phyloP scores from a whole-genome alignment of 2,329 filamentous ascomycete genomes.

The Talaromyces sp. region DNA sequence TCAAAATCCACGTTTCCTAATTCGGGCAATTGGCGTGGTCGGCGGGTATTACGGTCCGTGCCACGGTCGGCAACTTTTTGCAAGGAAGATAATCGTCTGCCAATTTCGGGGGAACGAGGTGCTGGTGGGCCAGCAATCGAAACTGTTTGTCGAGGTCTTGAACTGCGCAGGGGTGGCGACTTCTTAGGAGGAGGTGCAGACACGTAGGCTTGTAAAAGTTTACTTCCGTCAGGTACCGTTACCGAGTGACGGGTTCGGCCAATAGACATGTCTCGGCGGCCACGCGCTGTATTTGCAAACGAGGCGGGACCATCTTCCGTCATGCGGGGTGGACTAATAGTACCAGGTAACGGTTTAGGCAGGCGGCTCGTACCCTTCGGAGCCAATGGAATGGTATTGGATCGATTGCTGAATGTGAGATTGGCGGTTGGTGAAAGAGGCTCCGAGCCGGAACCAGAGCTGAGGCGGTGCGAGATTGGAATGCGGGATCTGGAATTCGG shows the following conservation, averaged over 20 bases:
- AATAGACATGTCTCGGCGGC: slow-evolving; percentile 36
- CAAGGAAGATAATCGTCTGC: slow-evolving; percentile 57
- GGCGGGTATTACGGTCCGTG: slow-evolving; percentile 34
- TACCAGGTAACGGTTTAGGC: slow-evolving; percentile 41
- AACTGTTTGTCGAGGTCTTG: slow-evolving; percentile 76
- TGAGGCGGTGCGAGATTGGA: slow-evolving; percentile 46
- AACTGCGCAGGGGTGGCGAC: slow-evolving; percentile 79
- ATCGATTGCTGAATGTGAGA: slow-evolving; percentile 36
- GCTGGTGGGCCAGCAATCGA: slow-evolving; percentile 73
- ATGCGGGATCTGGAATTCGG: slow-evolving; percentile 49
- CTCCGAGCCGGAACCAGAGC: slow-evolving; percentile 45
- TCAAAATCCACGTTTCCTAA: slow-evolving; percentile 82
- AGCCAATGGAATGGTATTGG: slow-evolving; percentile 35
- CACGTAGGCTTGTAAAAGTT: slow-evolving; percentile 73
- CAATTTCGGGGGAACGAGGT: slow-evolving; percentile 64
- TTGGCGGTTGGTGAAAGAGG: slow-evolving; percentile 41
- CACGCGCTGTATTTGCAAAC: slow-evolving; percentile 38
- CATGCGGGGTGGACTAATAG: slow-evolving; percentile 29
- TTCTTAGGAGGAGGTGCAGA: slow-evolving; percentile 69
- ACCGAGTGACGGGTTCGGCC: slow-evolving; percentile 38
- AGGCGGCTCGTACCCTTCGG: slow-evolving; percentile 45
- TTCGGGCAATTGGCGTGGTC: slow-evolving; percentile 55
- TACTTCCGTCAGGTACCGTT: slow-evolving; percentile 53
- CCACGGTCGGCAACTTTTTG: slow-evolving; percentile 41
- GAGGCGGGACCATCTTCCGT: slow-evolving; percentile 30